Base-by-base conservation (phyloP, 371 early-diverging fungal species). In the Actinomortierella wolfii region DNA sequence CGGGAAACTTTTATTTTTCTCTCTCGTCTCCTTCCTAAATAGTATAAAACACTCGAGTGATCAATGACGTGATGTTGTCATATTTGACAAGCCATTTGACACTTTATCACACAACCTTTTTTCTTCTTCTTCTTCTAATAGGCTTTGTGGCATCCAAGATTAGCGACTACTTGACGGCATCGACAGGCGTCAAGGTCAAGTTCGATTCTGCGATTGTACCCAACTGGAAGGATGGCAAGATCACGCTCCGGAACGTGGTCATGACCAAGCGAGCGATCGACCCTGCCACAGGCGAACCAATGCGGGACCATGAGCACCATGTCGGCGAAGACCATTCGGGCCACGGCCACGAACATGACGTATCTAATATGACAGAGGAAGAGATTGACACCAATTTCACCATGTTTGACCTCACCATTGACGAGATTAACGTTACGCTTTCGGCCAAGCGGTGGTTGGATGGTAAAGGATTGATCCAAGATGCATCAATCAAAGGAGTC, bases 171-270 rank as follows among this genome's bases (percentile, higher is more conserved):
- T 76, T 98, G 0, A 91, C 94, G 0, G 82, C 87, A 3, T 84
- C 88, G 1, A 93, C 94, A 1, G 97, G 97, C 0, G 88, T 91
- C 40, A 86, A 88, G 2, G 90, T 98, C 34, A 83, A 83, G 2
- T 94, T 97, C 61, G 97, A 94, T 48, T 89, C 93, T 2, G 95
- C 95, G 5, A 94, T 97, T 56, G 85, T 92, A 5, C 98, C 98
- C 4, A 91, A 91, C 42, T 98, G 97, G 97, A 85, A 90, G 54
- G 90, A 90, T 21, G 96, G 97, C 8, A 86, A 89, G 21, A 96
- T 98, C 51, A 81, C 91, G 8, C 83, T 98, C 29, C 89, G 85
- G 50, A 93, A 97, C 67, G 94, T 98, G 1, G 63, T 67, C 57
- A 71, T 76, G 67, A 70, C 71, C 17, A 71, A 71, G 51, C 77